Percentiles rank a stretch among this genome's conserved stretches.
Conservation (phyloP, 169 alveolate species). For the Plasmodium fragile region DNA sequence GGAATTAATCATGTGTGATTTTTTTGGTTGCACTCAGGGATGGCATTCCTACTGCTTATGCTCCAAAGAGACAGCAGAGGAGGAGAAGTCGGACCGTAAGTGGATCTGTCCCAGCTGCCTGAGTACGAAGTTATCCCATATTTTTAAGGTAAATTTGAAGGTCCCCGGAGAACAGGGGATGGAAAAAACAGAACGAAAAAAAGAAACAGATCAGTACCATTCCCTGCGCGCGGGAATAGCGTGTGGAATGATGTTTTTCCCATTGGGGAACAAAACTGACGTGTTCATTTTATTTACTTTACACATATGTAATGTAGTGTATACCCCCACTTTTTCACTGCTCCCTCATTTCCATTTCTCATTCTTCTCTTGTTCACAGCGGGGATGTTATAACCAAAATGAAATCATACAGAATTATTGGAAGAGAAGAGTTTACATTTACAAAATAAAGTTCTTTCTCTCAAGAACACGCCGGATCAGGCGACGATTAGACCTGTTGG, state of each 20-base stretch:
- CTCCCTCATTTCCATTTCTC: background rate
- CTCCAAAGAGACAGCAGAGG: slow-evolving; percentile 21
- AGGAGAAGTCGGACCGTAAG: background rate
- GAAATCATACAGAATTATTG: slow-evolving; percentile 64
- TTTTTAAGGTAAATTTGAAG: slow-evolving; percentile 29
- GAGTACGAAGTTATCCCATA: slow-evolving; percentile 18
- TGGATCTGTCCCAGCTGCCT: slow-evolving; percentile 80
- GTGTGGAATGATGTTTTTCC: background rate
- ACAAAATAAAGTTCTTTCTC: slow-evolving; percentile 56
- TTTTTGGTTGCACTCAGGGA: slow-evolving; percentile 72
- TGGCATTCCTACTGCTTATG: slow-evolving; percentile 85
- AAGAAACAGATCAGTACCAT: background rate
- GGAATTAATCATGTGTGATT: slow-evolving; percentile 83
- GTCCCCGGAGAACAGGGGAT: background rate
- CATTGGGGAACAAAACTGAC: background rate
- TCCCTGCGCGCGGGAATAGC: background rate
- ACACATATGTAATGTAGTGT: background rate
- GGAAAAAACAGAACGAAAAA: background rate
- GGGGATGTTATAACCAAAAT: slow-evolving; percentile 65
- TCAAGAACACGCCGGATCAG: slow-evolving; percentile 60
- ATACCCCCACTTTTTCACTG: background rate
- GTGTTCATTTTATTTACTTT: background rate
- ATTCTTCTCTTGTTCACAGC: background rate
- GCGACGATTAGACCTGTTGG: slow-evolving; percentile 43
- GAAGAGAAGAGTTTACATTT: slow-evolving; percentile 67